A percentile compares a stretch with the other conserved stretches of the same genome.
These are phyloP conservation scores for Davidsoniella australis DNA, from an alignment of 2,329 filamentous ascomycete species.

Conservation along the genomic window DNA sequence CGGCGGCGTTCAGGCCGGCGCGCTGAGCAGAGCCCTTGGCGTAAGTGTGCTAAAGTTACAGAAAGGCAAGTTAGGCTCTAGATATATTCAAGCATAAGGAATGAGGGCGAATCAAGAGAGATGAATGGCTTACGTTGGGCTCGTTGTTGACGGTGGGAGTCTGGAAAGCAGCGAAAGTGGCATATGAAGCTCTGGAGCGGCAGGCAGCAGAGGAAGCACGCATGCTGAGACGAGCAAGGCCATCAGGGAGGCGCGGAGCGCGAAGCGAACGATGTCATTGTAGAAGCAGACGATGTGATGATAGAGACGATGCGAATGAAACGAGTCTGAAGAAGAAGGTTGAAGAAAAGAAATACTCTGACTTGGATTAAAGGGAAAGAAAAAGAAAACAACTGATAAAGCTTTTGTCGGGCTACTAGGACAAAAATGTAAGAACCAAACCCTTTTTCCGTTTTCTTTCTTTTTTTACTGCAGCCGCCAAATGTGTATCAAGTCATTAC, in stretches of 20 bases:
- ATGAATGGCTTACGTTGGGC: constrained; percentile 57
- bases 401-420: too few relatives aligned
- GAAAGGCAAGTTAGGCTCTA: neutral
- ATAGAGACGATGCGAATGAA: neutral
- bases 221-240: constrained; percentile 7
- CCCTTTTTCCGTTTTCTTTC: too few relatives aligned
- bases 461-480: too few relatives aligned
- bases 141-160: constrained; percentile 78
- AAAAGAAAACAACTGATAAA: neutral
- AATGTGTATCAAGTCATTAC: too few relatives aligned
- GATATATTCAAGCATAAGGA: neutral
- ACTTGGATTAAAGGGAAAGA: too few relatives aligned
- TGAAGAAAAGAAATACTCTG: too few relatives aligned
- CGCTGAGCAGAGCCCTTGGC: constrained; percentile 67
- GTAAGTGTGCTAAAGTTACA: constrained; percentile 58
- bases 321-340: too few relatives aligned
- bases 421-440: too few relatives aligned
- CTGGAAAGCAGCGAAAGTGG: constrained; percentile 70
- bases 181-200: constrained; percentile 15
- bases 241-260: constrained; percentile 8
- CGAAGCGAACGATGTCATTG: constrained; percentile 9
- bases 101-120: neutral
- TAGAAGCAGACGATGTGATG: neutral
- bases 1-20: constrained; percentile 54
- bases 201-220: neutral